These are phyloP conservation scores for Aspergillus caelatus DNA, from an alignment of 2,329 filamentous ascomycete species.

Conservation along the genomic window DNA sequence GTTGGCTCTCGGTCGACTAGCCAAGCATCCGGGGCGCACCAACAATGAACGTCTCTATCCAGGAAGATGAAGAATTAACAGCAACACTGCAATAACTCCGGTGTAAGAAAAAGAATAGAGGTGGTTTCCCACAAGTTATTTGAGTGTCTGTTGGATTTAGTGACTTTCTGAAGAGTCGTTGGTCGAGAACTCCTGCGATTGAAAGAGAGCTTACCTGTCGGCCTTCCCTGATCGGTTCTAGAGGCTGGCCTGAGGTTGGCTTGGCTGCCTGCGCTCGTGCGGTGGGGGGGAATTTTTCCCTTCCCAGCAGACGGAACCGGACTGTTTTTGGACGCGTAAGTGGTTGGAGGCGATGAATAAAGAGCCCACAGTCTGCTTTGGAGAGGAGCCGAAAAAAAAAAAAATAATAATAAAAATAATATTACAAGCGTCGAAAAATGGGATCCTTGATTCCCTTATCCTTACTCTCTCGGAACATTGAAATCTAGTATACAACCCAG, in stretches of 20 bases:
- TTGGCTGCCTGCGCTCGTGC: constrained; percentile 27
- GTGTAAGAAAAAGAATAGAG: neutral
- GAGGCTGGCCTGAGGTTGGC: constrained; percentile 11
- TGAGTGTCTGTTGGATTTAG: neutral
- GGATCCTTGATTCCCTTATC: neutral
- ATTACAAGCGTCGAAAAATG: neutral
- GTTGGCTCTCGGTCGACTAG: constrained; percentile 17
- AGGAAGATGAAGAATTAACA: constrained; percentile 4
- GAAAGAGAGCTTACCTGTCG: constrained; percentile 6
- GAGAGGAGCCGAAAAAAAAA: neutral
- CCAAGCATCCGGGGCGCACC: constrained; percentile 22
- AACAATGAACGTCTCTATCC: constrained; percentile 16
- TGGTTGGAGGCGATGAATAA: constrained; percentile 14
- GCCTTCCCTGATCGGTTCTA: constrained; percentile 9
- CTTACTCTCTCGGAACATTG: neutral
- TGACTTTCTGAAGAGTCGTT: neutral
- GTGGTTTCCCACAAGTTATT: neutral
- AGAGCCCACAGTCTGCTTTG: neutral
- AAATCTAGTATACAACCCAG: neutral
- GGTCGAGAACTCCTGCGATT: constrained; percentile 15
- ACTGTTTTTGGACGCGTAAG: constrained; percentile 29
- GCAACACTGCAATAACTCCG: neutral
- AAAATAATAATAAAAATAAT: neutral
- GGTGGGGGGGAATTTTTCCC: constrained; percentile 19
- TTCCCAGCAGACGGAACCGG: constrained; percentile 20